Base-by-base conservation (phyloP, 2,329 filamentous ascomycete genomes). In the Fusarium temperatum region DNA sequence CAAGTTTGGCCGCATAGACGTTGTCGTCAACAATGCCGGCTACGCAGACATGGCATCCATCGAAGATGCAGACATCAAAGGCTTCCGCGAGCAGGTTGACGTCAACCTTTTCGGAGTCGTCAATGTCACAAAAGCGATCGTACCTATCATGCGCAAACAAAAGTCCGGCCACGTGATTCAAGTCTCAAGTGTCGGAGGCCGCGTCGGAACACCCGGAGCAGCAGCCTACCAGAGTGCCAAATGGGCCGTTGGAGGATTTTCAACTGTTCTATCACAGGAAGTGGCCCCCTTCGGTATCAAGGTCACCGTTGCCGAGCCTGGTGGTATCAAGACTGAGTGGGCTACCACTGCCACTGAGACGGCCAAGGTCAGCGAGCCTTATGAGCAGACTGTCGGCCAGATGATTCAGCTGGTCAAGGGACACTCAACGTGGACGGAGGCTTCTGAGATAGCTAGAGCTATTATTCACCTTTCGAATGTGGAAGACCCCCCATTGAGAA, bases 11-110 rank as follows among this genome's bases (percentile, higher is more conserved):
- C 85, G 87, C 13, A 80, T 92, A 50, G 89, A 91, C 76, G 86
- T 90, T 2, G 86, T 91, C 10, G 85, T 89, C 66, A 91, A 91
- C 81, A 91, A 91, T 56, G 89, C 89, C 8, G 90, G 89, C 6
- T 90, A 89, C 66, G 87, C 87, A n/a, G 80, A 89, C 3, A 77
- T 80, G 11, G 87, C 86, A 18, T 84, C 86, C 3, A 85, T 90
- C 54, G 89, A 91, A 74, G 85, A 86, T 12, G 78, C 87, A 6
- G 81, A 81, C 2, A 83, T 89, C 4, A 77, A 83, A 5, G 83
- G 89, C 36, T 85, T 88, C 47, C 82, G 85, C 5, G 83, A 78
- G 6, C 86, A 90, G 74, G 85, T 91, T 79, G 87, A 91, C 56
- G 85, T 88, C 67, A 91, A 91, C 75, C 87, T 90, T 76, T 89